Percentiles rank a stretch among this genome's conserved stretches.
Conservation (phyloP, 768 basidiomycete genomes). For the Tulasnella sp. region DNA sequence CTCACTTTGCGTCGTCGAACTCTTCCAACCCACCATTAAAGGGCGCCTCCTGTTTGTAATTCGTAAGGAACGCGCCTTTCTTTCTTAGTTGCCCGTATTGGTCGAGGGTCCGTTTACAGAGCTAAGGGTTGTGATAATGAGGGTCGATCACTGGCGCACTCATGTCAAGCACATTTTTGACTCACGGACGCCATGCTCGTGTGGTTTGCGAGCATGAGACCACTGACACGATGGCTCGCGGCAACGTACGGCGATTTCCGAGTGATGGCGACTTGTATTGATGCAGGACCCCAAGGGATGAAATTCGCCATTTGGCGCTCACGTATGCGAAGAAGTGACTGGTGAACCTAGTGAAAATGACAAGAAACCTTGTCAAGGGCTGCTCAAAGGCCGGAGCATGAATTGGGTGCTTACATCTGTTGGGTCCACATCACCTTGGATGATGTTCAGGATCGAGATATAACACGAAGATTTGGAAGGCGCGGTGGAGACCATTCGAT, state of each 20-base stretch:
- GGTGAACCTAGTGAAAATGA: slow-evolving; percentile 60
- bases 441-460: slow-evolving; percentile 96
- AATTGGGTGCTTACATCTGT: slow-evolving; percentile 58
- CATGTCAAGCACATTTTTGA: too few species aligned
- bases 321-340: slow-evolving; percentile 90
- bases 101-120: slow-evolving; percentile 92
- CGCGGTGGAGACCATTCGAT: slow-evolving; percentile 93
- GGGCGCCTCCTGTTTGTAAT: slow-evolving; percentile 95
- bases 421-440: slow-evolving; percentile 96
- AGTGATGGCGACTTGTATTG: slow-evolving; percentile 93
- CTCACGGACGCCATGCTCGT: slow-evolving; percentile 93
- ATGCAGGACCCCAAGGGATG: slow-evolving; percentile 98
- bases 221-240: slow-evolving; percentile 89
- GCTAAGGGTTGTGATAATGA: slow-evolving; percentile 35
- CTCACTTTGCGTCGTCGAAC: slow-evolving; percentile 91
- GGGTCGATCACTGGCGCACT: too few species aligned
- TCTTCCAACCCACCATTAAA: slow-evolving; percentile 90
- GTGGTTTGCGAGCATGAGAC: slow-evolving; percentile 97
- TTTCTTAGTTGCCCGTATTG: slow-evolving; percentile 83
- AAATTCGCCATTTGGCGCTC: slow-evolving; percentile 95
- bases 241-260: slow-evolving; percentile 80
- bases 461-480: slow-evolving; percentile 89
- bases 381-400: not conserved
- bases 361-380: not conserved
- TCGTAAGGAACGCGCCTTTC: slow-evolving; percentile 90